These are phyloP conservation scores for Handroanthus guayacan DNA, from an alignment of 257 asterid genomes.

Conservation along the genomic window DNA sequence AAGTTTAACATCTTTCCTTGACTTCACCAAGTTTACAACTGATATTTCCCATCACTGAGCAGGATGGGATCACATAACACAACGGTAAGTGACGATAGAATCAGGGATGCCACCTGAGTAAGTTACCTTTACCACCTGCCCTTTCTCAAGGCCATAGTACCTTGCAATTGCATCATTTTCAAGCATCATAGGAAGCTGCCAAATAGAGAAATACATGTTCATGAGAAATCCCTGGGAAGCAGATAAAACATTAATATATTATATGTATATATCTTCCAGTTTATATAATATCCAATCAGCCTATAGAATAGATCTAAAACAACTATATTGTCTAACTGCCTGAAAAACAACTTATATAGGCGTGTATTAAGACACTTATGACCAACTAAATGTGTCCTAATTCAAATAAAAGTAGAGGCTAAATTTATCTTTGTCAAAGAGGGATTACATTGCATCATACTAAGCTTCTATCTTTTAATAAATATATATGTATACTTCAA, in stretches of 20 bases:
- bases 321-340: neutral
- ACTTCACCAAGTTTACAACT: too few relatives aligned
- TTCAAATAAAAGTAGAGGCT: neutral
- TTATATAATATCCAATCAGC: neutral
- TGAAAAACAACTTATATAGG: neutral
- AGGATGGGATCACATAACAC: slow-evolving; percentile 42
- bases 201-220: slow-evolving; percentile 9
- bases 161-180: slow-evolving; percentile 50
- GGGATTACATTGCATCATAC: neutral
- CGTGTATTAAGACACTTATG: neutral
- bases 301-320: neutral
- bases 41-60: neutral
- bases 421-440: neutral
- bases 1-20: neutral
- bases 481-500: neutral
- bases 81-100: slow-evolving; percentile 39
- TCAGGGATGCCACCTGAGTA: slow-evolving; percentile 38
- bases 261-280: neutral
- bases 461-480: neutral
- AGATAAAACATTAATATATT: neutral
- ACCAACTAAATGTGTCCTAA: neutral
- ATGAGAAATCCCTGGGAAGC: neutral
- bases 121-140: slow-evolving; percentile 52
- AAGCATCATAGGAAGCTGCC: slow-evolving; percentile 58
- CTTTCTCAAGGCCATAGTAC: slow-evolving; percentile 59